phyloP scores from a whole-genome alignment of 129 eudicot genomes.

The Artemisia tridentata region DNA sequence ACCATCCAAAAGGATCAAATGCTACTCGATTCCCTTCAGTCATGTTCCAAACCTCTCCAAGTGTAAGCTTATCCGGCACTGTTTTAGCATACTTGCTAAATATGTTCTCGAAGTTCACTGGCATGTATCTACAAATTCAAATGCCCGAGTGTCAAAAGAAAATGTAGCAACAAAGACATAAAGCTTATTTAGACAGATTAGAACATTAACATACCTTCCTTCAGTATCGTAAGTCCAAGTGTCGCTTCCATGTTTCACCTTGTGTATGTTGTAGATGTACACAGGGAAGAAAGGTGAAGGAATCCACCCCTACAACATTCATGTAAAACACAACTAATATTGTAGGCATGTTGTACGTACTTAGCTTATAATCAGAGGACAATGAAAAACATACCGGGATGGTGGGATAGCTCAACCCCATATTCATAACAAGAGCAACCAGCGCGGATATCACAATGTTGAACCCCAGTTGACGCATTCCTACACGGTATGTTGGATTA shows the following conservation, averaged over 20 bases:
- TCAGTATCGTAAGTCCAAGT: slow-evolving; percentile 65
- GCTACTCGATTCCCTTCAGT: slow-evolving; percentile 67
- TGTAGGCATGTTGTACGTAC: neutral
- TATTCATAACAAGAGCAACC: slow-evolving; percentile 52
- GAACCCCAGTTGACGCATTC: slow-evolving; percentile 67
- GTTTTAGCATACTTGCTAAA: slow-evolving; percentile 82
- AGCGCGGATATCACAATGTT: slow-evolving; percentile 48
- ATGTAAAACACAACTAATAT: neutral
- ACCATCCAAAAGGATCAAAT: slow-evolving; percentile 70
- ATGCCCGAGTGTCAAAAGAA: neutral
- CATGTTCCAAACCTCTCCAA: slow-evolving; percentile 79
- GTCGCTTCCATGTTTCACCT: slow-evolving; percentile 83
- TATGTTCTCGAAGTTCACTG: slow-evolving; percentile 69
- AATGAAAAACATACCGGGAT: slow-evolving; percentile 56
- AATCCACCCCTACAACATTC: slow-evolving; percentile 64
- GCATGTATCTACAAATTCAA: slow-evolving; percentile 52
- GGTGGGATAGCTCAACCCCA: slow-evolving; percentile 62
- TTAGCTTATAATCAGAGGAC: neutral
- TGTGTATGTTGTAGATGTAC: slow-evolving; percentile 72
- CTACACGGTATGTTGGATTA: slow-evolving; percentile 24
- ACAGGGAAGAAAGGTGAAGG: slow-evolving; percentile 75
- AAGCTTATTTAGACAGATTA: neutral
- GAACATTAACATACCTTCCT: slow-evolving; percentile 56
- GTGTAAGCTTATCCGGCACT: slow-evolving; percentile 62
- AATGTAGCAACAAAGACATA: neutral